Conservation (phyloP, 129 eudicot species). For the carrot (Daucus carota) region DH1_v3.0 NC_030384.2:38037501-38038000, state of each 20-base stretch:
- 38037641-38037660: constrained; percentile 31
- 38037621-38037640: constrained; percentile 4
- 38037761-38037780: constrained; percentile 56
- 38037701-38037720: constrained; percentile 50
- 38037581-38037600: constrained; percentile 12
- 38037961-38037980: constrained; percentile 25
- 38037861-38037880: constrained; percentile 56
- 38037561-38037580: constrained; percentile 65
- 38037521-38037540: constrained; percentile 68
- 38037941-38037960: constrained; percentile 24
- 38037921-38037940: constrained; percentile 53
- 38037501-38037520: constrained; percentile 89
- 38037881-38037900: constrained; percentile 74
- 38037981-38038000: constrained; percentile 39
- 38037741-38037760: constrained; percentile 38
- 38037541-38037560: constrained; percentile 45
- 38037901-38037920: constrained; percentile 47
- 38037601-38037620: constrained; percentile 27
- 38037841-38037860: constrained; percentile 35
- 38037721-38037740: constrained; percentile 39
- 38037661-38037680: constrained; percentile 58
- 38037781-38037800: constrained; percentile 44
- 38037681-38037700: constrained; percentile 53
- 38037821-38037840: constrained; percentile 62
- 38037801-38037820: constrained; percentile 54